phyloP scores from a whole-genome alignment of 768 basidiomycete genomes.

The Bullera alba region DNA sequence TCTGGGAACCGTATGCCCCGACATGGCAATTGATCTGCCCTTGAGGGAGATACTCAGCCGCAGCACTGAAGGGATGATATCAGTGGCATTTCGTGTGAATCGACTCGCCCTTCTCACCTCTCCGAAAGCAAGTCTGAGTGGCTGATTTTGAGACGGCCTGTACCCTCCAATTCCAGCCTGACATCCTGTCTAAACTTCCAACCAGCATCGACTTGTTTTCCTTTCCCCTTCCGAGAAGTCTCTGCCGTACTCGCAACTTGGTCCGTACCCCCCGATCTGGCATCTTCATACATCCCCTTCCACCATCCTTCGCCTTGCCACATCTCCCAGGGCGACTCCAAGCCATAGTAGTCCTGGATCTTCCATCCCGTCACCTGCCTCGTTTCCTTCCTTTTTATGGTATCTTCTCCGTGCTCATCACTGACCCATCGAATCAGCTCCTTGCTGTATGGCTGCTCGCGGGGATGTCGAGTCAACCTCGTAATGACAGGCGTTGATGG shows the following conservation, averaged over 20 bases:
- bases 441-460: neutral
- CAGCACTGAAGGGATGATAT: neutral
- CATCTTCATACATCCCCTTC: conserved; percentile 30
- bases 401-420: neutral
- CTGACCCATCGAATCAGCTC: neutral
- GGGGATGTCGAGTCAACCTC: neutral
- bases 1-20: neutral
- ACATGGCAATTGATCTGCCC: neutral
- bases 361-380: conserved; percentile 4
- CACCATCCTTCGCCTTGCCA: conserved; percentile 44
- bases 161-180: conserved; percentile 26
- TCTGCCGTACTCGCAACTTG: conserved; percentile 2
- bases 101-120: conserved; percentile 10
- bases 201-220: neutral
- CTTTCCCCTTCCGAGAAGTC: conserved; percentile 17
- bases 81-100: neutral
- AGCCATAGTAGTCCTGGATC: neutral
- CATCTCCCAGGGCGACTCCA: conserved; percentile 23
- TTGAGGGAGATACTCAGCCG: neutral
- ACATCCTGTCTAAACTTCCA: conserved; percentile 29
- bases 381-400: conserved; percentile 1
- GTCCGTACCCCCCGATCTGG: neutral
- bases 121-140: conserved; percentile 18
- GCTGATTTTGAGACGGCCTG: conserved; percentile 19
- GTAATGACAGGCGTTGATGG: conserved; percentile 2